A percentile compares a stretch with the other conserved stretches of the same genome.
Evolutionary conservation across 2,329 filamentous ascomycete genomes (phyloP).

Genomic region (Xylaria sp.): DNA sequence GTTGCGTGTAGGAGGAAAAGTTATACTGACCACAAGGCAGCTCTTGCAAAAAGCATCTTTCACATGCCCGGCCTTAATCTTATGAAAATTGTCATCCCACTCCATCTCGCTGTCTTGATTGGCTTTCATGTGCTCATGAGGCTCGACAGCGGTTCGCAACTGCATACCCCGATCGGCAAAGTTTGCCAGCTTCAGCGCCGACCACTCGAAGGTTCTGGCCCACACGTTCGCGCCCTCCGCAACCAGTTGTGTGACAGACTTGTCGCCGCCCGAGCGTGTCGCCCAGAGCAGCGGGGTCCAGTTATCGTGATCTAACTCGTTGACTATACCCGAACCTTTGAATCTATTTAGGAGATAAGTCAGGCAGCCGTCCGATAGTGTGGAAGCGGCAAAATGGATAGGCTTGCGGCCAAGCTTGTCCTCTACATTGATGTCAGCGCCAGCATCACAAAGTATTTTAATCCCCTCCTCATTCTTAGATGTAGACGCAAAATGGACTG

Average conservation of each 20-base stretch:
- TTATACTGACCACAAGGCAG: neutral
- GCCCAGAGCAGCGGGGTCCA: neutral
- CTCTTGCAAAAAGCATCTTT: neutral
- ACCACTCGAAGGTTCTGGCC: neutral
- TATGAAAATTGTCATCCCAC: neutral
- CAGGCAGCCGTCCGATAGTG: neutral
- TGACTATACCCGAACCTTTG: neutral
- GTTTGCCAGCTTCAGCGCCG: neutral
- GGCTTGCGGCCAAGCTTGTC: neutral
- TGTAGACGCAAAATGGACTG: neutral
- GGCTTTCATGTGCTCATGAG: neutral
- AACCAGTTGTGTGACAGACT: neutral
- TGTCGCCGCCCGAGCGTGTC: neutral
- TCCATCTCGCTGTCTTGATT: neutral
- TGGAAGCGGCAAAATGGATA: neutral
- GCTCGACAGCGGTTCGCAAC: neutral
- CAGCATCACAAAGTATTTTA: neutral
- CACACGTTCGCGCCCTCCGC: neutral
- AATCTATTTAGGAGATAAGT: neutral
- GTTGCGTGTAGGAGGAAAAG: neutral
- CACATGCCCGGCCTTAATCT: neutral
- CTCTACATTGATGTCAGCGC: neutral
- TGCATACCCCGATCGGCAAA: neutral
- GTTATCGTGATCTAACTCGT: neutral
- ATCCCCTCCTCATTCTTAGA: neutral